A percentile compares a stretch with the other conserved stretches of the same genome.
These are phyloP conservation scores for Trametes elegans DNA, from an alignment of 768 basidiomycete species.

Conservation along the genomic window DNA sequence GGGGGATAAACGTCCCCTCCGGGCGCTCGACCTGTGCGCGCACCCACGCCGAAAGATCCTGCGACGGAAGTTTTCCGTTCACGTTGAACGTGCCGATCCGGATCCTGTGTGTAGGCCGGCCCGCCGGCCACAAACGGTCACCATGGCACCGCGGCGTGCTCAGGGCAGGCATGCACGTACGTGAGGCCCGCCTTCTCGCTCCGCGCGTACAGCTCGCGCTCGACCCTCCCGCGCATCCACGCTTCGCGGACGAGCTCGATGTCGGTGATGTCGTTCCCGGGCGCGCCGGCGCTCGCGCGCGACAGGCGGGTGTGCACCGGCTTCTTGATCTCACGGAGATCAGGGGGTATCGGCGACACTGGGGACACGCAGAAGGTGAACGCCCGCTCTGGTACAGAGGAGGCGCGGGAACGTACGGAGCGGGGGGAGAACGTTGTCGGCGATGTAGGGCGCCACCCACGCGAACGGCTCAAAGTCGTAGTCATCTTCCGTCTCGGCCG, in stretches of 20 bases:
- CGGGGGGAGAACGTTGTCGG: constrained; percentile 7
- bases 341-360: constrained; percentile 48
- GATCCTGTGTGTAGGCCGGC: too few relatives aligned
- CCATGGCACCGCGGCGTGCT: not conserved
- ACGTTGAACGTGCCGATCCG: constrained; percentile 85
- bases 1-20: constrained; percentile 22
- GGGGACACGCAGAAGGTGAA: not conserved
- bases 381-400: not conserved
- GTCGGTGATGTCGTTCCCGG: constrained; percentile 61
- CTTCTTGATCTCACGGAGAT: constrained; percentile 50
- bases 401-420: not conserved
- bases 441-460: constrained; percentile 45
- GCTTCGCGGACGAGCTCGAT: constrained; percentile 57
- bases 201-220: constrained; percentile 24
- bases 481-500: constrained; percentile 4
- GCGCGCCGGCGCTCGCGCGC: constrained; percentile 55
- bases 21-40: constrained; percentile 27
- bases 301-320: constrained; percentile 59
- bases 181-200: constrained; percentile 7
- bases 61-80: constrained; percentile 71
- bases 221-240: constrained; percentile 54
- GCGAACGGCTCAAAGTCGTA: constrained; percentile 35
- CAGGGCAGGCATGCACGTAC: constrained; percentile 1
- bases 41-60: constrained; percentile 70
- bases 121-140: constrained; percentile 3